These are phyloP conservation scores for Aspergillus pseudoterreus DNA, from an alignment of 2,329 filamentous ascomycete species.

Conservation along the genomic window DNA sequence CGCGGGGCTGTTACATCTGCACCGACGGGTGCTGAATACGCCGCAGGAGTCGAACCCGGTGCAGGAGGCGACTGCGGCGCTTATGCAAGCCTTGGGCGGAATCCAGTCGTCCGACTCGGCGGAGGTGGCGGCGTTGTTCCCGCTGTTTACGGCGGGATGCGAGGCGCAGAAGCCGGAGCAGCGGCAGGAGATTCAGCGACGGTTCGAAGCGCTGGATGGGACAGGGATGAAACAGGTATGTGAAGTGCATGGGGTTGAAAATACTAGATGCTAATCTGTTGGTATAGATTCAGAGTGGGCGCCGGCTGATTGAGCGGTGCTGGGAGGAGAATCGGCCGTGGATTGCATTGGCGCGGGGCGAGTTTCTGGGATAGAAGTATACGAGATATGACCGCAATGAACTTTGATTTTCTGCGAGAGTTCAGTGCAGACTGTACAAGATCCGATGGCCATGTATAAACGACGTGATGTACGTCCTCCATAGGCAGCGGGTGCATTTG, in stretches of 20 bases:
- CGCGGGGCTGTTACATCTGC: conserved; percentile 71
- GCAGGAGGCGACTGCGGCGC: conserved; percentile 59
- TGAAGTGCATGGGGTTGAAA: not conserved
- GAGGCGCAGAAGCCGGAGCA: conserved; percentile 59
- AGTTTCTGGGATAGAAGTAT: conserved; percentile 34
- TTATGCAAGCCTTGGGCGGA: conserved; percentile 59
- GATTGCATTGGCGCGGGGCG: conserved; percentile 37
- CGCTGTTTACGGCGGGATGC: conserved; percentile 79
- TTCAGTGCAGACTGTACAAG: no score
- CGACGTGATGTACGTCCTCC: no score
- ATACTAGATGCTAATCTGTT: not conserved
- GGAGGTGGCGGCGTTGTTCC: conserved; percentile 72
- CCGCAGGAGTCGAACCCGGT: conserved; percentile 57
- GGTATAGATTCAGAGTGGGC: conserved; percentile 37
- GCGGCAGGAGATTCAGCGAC: conserved; percentile 59
- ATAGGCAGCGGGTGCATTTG: no score
- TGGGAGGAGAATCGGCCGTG: conserved; percentile 37
- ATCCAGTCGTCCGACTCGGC: conserved; percentile 66
- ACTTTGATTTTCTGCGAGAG: no score
- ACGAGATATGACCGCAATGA: no score
- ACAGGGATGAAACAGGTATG: conserved; percentile 73
- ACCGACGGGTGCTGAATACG: conserved; percentile 67
- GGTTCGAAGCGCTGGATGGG: conserved; percentile 65
- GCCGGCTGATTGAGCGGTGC: conserved; percentile 38
- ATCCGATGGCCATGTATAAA: no score